phyloP scores from a whole-genome alignment of 345 rosid species.

The Gossypioides kirkii region DNA sequence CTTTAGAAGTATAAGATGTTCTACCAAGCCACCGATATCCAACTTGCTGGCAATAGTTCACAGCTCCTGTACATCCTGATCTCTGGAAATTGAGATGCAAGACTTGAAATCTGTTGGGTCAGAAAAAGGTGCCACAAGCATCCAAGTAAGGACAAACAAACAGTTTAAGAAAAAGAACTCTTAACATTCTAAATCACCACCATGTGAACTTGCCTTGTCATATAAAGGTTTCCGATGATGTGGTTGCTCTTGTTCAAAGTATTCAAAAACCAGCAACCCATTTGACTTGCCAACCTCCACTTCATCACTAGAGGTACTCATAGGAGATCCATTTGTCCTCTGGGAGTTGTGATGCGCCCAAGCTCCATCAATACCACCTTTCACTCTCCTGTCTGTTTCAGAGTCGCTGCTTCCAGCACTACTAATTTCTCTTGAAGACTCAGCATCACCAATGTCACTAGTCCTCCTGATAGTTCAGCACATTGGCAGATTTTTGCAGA shows the following conservation, averaged over 20 bases:
- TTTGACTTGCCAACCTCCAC: slow-evolving; percentile 24
- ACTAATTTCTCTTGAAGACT: slow-evolving; percentile 37
- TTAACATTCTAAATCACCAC: background rate
- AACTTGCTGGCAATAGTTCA: slow-evolving; percentile 73
- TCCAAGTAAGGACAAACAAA: slow-evolving; percentile 12
- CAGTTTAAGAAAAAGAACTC: background rate
- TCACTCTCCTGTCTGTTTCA: slow-evolving; percentile 17
- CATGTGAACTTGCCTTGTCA: slow-evolving; percentile 41
- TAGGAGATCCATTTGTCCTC: slow-evolving; percentile 26
- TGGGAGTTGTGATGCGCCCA: slow-evolving; percentile 29
- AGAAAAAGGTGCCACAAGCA: slow-evolving; percentile 4
- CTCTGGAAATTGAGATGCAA: slow-evolving; percentile 55
- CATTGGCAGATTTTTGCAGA: slow-evolving; percentile 5
- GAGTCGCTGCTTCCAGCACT: slow-evolving; percentile 49
- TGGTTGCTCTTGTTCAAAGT: slow-evolving; percentile 57
- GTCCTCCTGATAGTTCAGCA: slow-evolving; percentile 24
- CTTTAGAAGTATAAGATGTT: slow-evolving; percentile 9
- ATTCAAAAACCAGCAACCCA: slow-evolving; percentile 40
- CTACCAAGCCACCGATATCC: slow-evolving; percentile 89
- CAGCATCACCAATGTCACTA: slow-evolving; percentile 37
- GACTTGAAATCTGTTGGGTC: slow-evolving; percentile 42
- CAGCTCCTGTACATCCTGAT: slow-evolving; percentile 59
- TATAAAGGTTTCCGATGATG: slow-evolving; percentile 49
- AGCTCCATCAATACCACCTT: slow-evolving; percentile 16
- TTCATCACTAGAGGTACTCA: slow-evolving; percentile 37